Percentiles rank a stretch among this genome's conserved stretches.
phyloP scores from a whole-genome alignment of 805 yeast species.

The Myxozyma neglecta region DNA sequence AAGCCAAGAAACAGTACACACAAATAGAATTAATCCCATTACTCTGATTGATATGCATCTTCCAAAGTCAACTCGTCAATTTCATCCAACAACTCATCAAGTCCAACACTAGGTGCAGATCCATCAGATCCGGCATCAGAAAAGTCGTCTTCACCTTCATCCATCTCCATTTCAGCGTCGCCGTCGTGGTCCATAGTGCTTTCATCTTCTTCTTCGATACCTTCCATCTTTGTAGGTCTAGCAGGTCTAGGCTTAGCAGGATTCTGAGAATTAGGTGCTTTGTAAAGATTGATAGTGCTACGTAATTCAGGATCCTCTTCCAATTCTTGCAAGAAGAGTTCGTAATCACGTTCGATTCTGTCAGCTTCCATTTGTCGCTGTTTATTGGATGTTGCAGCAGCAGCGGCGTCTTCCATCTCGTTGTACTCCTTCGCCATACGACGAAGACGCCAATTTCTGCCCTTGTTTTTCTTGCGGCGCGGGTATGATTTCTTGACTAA shows the following conservation, averaged over 20 bases:
- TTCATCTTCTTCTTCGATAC: constrained; percentile 11
- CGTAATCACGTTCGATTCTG: constrained; percentile 92
- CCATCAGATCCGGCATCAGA: constrained; percentile 33
- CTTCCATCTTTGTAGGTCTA: constrained; percentile 14
- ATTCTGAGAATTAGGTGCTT: constrained; percentile 47
- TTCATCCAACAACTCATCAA: constrained; percentile 92
- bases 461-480: constrained; percentile 70
- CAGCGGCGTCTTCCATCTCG: constrained; percentile 65
- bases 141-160: constrained; percentile 20
- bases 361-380: constrained; percentile 75
- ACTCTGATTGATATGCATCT: constrained; percentile 40
- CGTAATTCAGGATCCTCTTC: constrained; percentile 96
- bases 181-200: constrained; percentile 21
- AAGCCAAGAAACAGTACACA: not conserved
- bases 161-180: constrained; percentile 32
- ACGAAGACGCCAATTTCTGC: constrained; percentile 87
- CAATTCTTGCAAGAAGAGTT: constrained; percentile 90
- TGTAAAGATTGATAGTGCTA: constrained; percentile 85
- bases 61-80: constrained; percentile 89
- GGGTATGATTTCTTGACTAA: constrained; percentile 86
- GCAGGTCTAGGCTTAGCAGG: constrained; percentile 15
- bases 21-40: not conserved
- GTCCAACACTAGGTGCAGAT: constrained; percentile 67
- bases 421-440: constrained; percentile 96
- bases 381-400: constrained; percentile 43